These are phyloP conservation scores for Lipomyces sp. DNA, from an alignment of 805 yeast genomes.

Conservation along the genomic window DNA sequence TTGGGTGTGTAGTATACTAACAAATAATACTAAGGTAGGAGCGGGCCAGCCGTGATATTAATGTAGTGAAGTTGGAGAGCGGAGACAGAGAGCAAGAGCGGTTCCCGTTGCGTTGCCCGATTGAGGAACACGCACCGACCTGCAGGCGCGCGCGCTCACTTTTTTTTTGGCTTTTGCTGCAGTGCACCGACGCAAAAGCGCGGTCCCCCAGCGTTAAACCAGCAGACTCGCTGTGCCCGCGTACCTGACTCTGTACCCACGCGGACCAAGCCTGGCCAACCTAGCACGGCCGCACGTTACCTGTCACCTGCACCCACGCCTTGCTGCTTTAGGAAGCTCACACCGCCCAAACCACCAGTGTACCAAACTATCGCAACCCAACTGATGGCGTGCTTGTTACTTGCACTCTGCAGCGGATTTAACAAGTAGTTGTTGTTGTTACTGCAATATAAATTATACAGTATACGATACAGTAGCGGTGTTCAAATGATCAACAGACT, in stretches of 20 bases:
- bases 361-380: no score
- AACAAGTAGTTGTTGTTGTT: no score
- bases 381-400: no score
- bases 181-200: no score
- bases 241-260: not conserved
- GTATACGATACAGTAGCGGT: no score
- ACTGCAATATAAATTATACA: no score
- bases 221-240: not conserved
- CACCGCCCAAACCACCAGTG: no score
- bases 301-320: not conserved
- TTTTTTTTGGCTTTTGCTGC: no score
- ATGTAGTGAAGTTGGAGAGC: not conserved
- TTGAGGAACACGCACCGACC: slow-evolving; percentile 20
- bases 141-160: slow-evolving; percentile 1
- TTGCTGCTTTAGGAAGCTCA: not conserved
- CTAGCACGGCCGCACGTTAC: not conserved
- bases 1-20: no score
- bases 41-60: not conserved
- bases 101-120: slow-evolving; percentile 9
- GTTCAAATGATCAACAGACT: no score
- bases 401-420: no score
- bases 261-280: not conserved
- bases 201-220: not conserved
- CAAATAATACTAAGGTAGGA: no score
- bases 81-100: not conserved